These are phyloP conservation scores for Fusarium chuoi DNA, from an alignment of 2,329 filamentous ascomycete species.

Conservation along the genomic window DNA sequence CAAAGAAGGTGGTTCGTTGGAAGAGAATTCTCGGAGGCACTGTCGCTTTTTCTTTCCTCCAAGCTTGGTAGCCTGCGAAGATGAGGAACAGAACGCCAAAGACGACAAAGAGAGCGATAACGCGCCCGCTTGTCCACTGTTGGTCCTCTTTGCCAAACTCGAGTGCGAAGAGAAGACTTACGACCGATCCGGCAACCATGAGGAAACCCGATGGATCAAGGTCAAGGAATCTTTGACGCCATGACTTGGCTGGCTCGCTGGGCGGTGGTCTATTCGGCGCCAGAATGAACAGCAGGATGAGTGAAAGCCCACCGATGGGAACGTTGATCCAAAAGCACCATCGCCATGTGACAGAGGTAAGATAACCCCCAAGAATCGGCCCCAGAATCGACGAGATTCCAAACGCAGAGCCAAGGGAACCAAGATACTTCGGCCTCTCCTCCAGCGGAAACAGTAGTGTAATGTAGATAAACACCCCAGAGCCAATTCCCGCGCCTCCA, in stretches of 20 bases:
- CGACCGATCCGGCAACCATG: conserved; percentile 11
- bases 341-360: conserved; percentile 20
- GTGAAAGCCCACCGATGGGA: conserved; percentile 9
- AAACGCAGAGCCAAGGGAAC: neutral
- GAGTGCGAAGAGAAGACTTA: conserved; percentile 15
- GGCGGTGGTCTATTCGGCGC: conserved; percentile 8
- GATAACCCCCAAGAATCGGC: conserved; percentile 19
- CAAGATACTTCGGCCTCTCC: conserved; percentile 19
- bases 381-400: conserved; percentile 14
- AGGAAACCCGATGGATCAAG: conserved; percentile 13
- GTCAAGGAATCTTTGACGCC: conserved; percentile 11
- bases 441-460: conserved; percentile 9
- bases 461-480: conserved; percentile 13
- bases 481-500: conserved; percentile 23
- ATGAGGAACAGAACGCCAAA: neutral
- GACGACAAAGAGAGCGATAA: conserved; percentile 9
- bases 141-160: conserved; percentile 12
- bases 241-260: neutral
- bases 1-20: neutral
- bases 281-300: neutral
- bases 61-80: conserved; percentile 9
- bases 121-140: neutral
- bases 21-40: neutral
- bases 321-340: conserved; percentile 36
- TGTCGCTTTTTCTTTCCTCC: conserved; percentile 12